Percentiles rank a stretch among this genome's conserved stretches.
phyloP scores from a whole-genome alignment of 805 yeast species.

The Candida jianshihensis region DNA sequence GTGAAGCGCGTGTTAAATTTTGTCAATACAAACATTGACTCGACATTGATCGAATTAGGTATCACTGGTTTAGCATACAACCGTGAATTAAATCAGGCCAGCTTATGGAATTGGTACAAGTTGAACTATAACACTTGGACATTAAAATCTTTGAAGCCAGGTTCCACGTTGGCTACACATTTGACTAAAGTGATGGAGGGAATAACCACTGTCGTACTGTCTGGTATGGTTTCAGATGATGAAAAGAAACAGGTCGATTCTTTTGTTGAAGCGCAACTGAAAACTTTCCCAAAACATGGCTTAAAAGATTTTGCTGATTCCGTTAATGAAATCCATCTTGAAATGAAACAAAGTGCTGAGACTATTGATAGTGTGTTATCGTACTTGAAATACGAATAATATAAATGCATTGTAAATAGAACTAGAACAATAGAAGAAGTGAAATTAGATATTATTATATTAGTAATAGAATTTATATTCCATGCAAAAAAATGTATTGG shows the following conservation, averaged over 20 bases:
- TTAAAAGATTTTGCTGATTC: conserved; percentile 20
- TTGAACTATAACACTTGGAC: conserved; percentile 47
- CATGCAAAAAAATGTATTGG: too few species aligned
- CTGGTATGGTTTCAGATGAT: conserved; percentile 27
- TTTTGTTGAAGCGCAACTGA: conserved; percentile 28
- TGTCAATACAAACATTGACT: conserved; percentile 49
- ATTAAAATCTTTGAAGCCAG: conserved; percentile 37
- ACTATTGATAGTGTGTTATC: conserved; percentile 7
- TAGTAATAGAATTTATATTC: too few species aligned
- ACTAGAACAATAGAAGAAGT: too few species aligned
- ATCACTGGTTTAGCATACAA: conserved; percentile 46
- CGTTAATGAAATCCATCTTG: conserved; percentile 8
- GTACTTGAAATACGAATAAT: neutral
- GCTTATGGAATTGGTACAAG: conserved; percentile 52
- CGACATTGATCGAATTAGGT: conserved; percentile 46
- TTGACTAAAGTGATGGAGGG: conserved; percentile 38
- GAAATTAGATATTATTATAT: too few species aligned
- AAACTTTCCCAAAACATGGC: conserved; percentile 32
- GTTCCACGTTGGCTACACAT: conserved; percentile 39
- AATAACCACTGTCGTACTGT: conserved; percentile 26
- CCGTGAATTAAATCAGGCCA: conserved; percentile 25
- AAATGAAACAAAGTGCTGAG: conserved; percentile 9
- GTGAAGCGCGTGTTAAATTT: conserved; percentile 50
- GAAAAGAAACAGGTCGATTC: conserved; percentile 20
- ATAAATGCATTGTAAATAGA: neutral